Evolutionary conservation across 1,284 basidiomycete species (phyloP), one percentile per base, ranked within the genome.

Genomic region (Hymenochaete sp.): DNA sequence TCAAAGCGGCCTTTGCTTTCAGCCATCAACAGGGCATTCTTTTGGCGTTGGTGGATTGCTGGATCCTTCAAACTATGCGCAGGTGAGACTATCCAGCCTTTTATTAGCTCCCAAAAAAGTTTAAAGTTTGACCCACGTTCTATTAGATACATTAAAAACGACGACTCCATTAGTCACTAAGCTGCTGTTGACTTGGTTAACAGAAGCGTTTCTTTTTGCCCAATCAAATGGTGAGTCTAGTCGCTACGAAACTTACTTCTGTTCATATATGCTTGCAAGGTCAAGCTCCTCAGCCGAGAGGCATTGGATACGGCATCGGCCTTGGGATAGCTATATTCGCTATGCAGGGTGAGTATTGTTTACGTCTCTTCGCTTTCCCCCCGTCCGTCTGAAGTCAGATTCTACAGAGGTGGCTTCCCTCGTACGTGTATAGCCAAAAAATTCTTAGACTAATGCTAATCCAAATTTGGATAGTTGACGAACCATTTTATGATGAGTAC

Each of bases 151-250:
- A 0, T 65, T 81, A 29, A 71, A 67, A 42, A 78, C 78, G 3
- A 77, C 73, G 1, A 72, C 75, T 1, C 80, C 81, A 0, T 67
- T 83, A 1, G 60, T 86, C 21, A 79, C 68, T 49, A 79, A 79
- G 53, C 65, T 74, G 1, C 61, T 89, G 3, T 67, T 88, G 28
- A 70, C 70, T 1, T 85, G 79, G 70, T 67, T 82, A 14, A 67
- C 70, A 0, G 60, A 70, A 1, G 72, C 78, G 0, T 83, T 77
- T 32, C n/a, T 40, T 10, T 44, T 45, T 21, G 32, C 47, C 10
- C 21, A 45, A 9, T 36, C 38, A 13, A 33, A 38, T 21, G 29
- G 48, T 45, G 7, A 25, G 47, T 31, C 25, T 8, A 6, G n/a
- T 38, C 7, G 9, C 4, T 38, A n/a, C n/a, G n/a, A n/a, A n/a